phyloP scores from a whole-genome alignment of 345 rosid species.

The Melastoma malabathricum region DNA sequence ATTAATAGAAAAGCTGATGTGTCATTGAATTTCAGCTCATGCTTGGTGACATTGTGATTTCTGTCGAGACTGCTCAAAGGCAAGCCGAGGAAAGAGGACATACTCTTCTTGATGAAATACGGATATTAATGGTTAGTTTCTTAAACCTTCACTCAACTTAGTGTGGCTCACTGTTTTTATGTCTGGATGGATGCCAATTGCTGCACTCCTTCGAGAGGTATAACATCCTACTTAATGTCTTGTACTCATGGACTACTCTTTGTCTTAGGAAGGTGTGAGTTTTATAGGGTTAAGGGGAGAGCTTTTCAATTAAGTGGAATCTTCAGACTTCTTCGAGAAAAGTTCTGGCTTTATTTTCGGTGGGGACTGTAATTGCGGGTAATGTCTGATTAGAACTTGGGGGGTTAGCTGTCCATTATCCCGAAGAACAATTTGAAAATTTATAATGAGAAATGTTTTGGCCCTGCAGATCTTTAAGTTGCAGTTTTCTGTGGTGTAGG shows the following conservation, averaged over 20 bases:
- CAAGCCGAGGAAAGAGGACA: constrained; percentile 94
- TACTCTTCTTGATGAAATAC: constrained; percentile 80
- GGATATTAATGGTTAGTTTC: constrained; percentile 68
- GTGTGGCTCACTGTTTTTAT: not conserved
- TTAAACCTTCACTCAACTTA: not conserved
- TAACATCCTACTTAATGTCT: too few species aligned
- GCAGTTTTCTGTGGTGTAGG: constrained; percentile 25
- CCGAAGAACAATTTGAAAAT: not conserved
- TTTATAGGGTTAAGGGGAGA: too few species aligned
- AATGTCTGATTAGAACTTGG: too few species aligned
- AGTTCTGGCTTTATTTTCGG: too few species aligned
- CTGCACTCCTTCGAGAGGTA: too few species aligned
- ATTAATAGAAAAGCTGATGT: not conserved
- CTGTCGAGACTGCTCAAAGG: constrained; percentile 82
- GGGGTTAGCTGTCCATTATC: too few species aligned
- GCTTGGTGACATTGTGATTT: constrained; percentile 92
- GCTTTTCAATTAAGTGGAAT: too few species aligned
- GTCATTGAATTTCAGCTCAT: constrained; percentile 49
- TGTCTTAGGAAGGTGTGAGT: too few species aligned
- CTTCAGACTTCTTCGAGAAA: too few species aligned
- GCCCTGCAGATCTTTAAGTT: not conserved
- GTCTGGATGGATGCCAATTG: not conserved
- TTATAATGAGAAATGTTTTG: not conserved
- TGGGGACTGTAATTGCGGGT: too few species aligned
- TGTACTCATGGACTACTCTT: too few species aligned